Base-by-base conservation (phyloP, 2,329 filamentous ascomycete species). In the Chrysoporthe austroafricana region DNA sequence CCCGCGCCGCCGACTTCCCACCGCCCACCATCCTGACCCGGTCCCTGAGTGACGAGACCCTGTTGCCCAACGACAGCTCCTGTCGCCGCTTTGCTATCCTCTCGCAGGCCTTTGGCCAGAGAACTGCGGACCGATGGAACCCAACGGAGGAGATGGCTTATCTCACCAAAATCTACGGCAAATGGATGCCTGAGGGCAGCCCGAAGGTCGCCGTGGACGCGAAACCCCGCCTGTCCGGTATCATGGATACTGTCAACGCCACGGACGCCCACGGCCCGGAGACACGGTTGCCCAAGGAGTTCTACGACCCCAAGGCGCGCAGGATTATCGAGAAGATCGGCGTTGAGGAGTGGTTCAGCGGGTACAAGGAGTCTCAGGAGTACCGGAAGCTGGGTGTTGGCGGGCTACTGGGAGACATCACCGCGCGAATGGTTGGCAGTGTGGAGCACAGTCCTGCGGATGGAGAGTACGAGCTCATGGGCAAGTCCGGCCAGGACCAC, bases 161-260 rank as follows among this genome's bases (percentile, higher is more conserved):
- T 76, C 81, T 97, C 34, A 94, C 91, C 73, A 89, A 86, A 69
- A 80, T 92, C 68, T 88, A 94, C 64, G 89, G 91, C 46, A 93
- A 91, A 77, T 97, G 91, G 88, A 97, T 98, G 92, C 93, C 93
- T 0, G 84, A 88, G 8, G 84, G 85, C 46, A 85, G 83, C 42
- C 86, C 86, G 18, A 84, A 85, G 50, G 89, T 97, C 9, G 92
- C 91, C 36, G 92, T 98, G 9, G 94, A 97, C 77, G 90, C 90
- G 0, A 90, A 90, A 69, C 96, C 96, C 0, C 86, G 94, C 57
- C 83, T 98, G 14, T 94, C 90, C 6, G 96, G 96, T 64, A 91
- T 99, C 74, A 93, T 97, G 91, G 96, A 99, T 79, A 96, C 93
- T 0, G 86, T 98, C 75, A 98, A 97, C 76, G 88, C 93, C 7